phyloP scores from a whole-genome alignment of 129 eudicot species.

The Artemisia annua region DNA sequence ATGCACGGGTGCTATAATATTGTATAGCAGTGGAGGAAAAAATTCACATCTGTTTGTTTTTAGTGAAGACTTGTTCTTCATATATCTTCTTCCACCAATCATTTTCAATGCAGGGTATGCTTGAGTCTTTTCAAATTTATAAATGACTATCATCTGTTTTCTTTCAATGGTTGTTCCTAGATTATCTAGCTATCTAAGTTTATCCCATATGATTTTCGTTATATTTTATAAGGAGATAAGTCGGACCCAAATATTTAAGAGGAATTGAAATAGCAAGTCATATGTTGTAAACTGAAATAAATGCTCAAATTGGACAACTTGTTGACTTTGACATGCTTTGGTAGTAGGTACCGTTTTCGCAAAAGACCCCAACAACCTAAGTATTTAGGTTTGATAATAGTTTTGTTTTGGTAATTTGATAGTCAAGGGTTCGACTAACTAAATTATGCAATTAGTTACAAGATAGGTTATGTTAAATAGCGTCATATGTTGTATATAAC shows the following conservation, averaged over 20 bases:
- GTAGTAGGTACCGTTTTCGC: background rate
- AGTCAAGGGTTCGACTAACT: too few relatives aligned
- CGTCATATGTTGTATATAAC: background rate
- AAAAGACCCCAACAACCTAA: background rate
- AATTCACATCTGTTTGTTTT: constrained; percentile 75
- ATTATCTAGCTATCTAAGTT: constrained; percentile 6
- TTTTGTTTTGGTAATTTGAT: too few relatives aligned
- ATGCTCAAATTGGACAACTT: too few relatives aligned
- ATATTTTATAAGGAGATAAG: background rate
- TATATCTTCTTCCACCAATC: constrained; percentile 91
- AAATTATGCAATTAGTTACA: too few relatives aligned
- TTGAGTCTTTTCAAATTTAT: background rate
- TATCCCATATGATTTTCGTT: background rate
- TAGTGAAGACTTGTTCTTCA: constrained; percentile 88
- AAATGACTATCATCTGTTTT: constrained; percentile 17
- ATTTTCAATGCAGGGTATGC: constrained; percentile 91
- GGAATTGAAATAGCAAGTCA: background rate
- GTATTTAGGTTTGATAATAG: background rate
- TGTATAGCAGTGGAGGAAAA: constrained; percentile 57
- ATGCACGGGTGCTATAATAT: constrained; percentile 66
- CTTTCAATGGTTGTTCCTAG: constrained; percentile 10
- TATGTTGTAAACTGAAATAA: background rate
- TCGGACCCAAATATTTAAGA: background rate
- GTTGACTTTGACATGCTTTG: too few relatives aligned
- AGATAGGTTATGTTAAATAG: background rate